Base-by-base conservation (phyloP, 176 grass and related monocot species). In the Avena atlantica region DNA sequence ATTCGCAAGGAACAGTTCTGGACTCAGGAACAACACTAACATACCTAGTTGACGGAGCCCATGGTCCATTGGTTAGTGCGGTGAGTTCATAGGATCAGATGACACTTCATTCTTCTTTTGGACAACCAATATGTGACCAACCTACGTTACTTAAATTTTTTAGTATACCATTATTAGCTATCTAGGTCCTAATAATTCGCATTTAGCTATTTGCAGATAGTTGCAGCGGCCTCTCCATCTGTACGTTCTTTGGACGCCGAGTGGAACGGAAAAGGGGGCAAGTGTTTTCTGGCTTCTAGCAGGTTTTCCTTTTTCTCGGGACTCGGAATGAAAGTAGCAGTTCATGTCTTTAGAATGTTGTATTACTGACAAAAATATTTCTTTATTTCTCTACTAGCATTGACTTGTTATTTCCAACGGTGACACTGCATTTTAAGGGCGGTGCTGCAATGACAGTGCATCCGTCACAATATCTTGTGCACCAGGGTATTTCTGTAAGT, bases 61-160 rank as follows among this genome's bases (percentile, higher is more conserved):
- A 95, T 61, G 90, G 83, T 87, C 92, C 90, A 84, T 98, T 98
- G 86, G 65, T 98, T 85, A 92, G 79, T 60, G 88, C 96, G 49
- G 93, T 98, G 45, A 94, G 96, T 82, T 90, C 23, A 68, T 80
- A 71, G 64, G 45, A 25, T 70, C 34, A 70, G 17, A 42, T 70
- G 12, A 23, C 63, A 3, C 20, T 84, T 42, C 19, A 24, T 24
- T 24, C 8, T 16, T 72, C 9, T 25, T 50, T 47, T 73, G 78
- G 58, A 17, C 17, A 14, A 21, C 9, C 71, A 45, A 17, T 66
- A 78, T 78, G 5, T 29, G 11, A 45, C 69, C 16, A 47, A 25
- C 20, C 53, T 63, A 63, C 20, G 0, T 62, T 23, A 0, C 59
- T 62, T 62, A 0, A 51, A 20, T 12, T 21, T 27, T 42, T 85